Base-by-base conservation (phyloP, 805 yeast species). In the Torulaspora indica region DNA sequence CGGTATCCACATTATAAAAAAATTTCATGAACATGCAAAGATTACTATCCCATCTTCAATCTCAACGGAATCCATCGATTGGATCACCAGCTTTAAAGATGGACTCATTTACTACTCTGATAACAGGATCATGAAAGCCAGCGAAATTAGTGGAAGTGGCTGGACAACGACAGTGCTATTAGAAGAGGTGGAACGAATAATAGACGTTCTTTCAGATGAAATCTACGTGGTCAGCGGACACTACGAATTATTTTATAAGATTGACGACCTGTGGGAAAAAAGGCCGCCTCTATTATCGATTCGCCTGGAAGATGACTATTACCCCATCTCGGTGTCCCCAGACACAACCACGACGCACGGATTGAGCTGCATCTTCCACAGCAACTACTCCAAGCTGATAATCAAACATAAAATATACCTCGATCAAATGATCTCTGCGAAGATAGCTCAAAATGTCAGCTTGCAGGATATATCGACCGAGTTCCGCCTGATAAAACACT, bases 281-380 rank as follows among this genome's bases (percentile, higher is more conserved):
- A 41, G 52, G 27, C 34, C 41, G 7, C 46, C 54, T 2, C 25
- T 42, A 4, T 40, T 63, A 8, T 32, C 50, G 8, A 42, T 55
- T 1, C 49, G 49, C 3, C 47, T 63, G 3, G 56, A 55, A 22
- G 64, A 58, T 15, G 61, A 60, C 38, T 49, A 50, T 33, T 61
- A 60, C 30, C 66, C 66, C 4, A 49, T 58, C 4, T 54, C 61
- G 1, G 36, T 59, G 2, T 49, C 62, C 7, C 58, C 62, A 4
- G 60, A 56, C 22, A 43, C 60, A n/a, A 65, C 66, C 1, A 56
- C 56, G 2, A 35, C 54, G 4, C 64, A 58, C 44, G 57, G 63
- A n/a, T 33, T 63, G 23, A 55, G 55, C 17, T 53, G 56, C 41
- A 47, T 60, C 12, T 51, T 53, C 30, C 52, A 49, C 14, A 37